A percentile compares a stretch with the other conserved stretches of the same genome.
Conservation (phyloP, 2,329 filamentous ascomycete species). For the Macrophomina pseudophaseolina region DNA sequence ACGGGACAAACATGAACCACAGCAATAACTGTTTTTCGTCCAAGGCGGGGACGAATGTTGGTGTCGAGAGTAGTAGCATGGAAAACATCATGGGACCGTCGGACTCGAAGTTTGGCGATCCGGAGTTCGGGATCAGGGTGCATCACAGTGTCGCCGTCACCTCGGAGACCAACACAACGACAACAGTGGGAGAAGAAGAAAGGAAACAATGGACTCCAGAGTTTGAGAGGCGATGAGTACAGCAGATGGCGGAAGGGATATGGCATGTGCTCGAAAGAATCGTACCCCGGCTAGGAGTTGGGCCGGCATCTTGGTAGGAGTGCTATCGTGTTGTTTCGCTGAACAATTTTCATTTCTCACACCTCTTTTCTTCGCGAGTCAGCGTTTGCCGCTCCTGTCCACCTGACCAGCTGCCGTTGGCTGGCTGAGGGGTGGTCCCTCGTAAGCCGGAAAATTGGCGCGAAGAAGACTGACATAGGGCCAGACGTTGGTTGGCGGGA, state of each 20-base stretch:
- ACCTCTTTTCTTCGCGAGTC: too few species aligned
- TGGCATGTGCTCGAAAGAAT: not conserved
- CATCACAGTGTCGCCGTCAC: not conserved
- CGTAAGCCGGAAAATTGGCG: too few species aligned
- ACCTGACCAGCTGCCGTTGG: too few species aligned
- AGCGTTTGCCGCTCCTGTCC: too few species aligned
- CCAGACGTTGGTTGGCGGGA: too few species aligned
- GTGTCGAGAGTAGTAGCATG: not conserved
- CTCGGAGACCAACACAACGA: not conserved
- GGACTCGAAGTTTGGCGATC: not conserved
- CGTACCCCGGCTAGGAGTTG: too few species aligned
- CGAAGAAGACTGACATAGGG: too few species aligned
- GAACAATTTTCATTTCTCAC: too few species aligned
- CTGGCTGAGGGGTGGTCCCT: too few species aligned
- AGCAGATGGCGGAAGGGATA: not conserved
- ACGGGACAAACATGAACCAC: not conserved
- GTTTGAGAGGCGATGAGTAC: not conserved
- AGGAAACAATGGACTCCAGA: not conserved
- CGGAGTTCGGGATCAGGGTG: not conserved
- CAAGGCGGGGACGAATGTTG: not conserved
- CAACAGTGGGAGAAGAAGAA: not conserved
- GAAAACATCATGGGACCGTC: constrained; percentile 5
- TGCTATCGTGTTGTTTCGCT: too few species aligned
- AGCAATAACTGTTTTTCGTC: not conserved
- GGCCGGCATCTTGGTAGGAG: too few species aligned